Evolutionary conservation across 1,284 basidiomycete genomes (phyloP).

Genomic region (Melanopsichium pennsylvanicum): DNA sequence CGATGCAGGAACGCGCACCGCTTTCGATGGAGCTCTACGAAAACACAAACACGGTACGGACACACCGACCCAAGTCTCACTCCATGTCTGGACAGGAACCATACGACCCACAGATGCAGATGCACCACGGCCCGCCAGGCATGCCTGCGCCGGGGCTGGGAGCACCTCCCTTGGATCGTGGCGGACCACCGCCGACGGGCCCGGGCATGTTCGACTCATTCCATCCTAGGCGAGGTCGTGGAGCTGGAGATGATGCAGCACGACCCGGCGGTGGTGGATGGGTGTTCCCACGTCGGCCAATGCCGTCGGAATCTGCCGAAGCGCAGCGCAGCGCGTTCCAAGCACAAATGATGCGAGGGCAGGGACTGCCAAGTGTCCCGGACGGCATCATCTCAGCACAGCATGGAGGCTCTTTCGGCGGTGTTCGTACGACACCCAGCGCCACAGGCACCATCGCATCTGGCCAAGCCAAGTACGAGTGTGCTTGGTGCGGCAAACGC

Average conservation of each 20-base stretch:
- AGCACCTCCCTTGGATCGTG: conserved; percentile 31
- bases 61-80: conserved; percentile 38
- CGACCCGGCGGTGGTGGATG: conserved; percentile 39
- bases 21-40: conserved; percentile 36
- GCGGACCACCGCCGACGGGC: conserved; percentile 22
- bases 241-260: conserved; percentile 29
- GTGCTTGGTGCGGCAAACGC: conserved; percentile 59
- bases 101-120: conserved; percentile 19
- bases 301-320: conserved; percentile 36
- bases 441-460: conserved; percentile 40
- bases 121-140: conserved; percentile 34
- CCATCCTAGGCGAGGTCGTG: conserved; percentile 40
- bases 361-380: conserved; percentile 31
- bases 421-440: conserved; percentile 31
- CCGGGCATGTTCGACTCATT: conserved; percentile 35
- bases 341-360: conserved; percentile 38
- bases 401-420: conserved; percentile 22
- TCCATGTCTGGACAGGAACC: conserved; percentile 42
- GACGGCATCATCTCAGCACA: conserved; percentile 41
- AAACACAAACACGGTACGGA: conserved; percentile 17
- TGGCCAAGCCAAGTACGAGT: conserved; percentile 59
- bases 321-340: conserved; percentile 40
- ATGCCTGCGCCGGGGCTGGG: conserved; percentile 34
- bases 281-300: conserved; percentile 41
- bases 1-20: conserved; percentile 43